Evolutionary conservation across 495 filamentous ascomycete genomes (phyloP).

Genomic region (Lepidopterella palustris): DNA sequence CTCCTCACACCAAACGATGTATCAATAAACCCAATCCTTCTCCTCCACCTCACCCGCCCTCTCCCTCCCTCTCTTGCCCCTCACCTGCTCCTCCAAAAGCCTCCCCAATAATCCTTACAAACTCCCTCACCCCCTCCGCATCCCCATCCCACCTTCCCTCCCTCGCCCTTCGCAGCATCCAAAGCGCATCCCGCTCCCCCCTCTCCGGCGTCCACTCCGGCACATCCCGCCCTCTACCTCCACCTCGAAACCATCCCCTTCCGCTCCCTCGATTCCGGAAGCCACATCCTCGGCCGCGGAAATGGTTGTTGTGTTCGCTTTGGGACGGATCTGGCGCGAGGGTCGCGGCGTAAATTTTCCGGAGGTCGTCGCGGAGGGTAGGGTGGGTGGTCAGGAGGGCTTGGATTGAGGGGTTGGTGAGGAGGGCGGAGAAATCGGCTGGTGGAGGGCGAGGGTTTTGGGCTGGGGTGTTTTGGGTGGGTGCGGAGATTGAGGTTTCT

Average conservation of each 20-base stretch:
- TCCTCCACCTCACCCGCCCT: neutral
- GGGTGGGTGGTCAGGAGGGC: constrained; percentile 30
- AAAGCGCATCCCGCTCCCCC: constrained; percentile 31
- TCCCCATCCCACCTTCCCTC: constrained; percentile 13
- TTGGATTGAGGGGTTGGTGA: constrained; percentile 26
- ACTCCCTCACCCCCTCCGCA: constrained; percentile 29
- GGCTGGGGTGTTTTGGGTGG: neutral
- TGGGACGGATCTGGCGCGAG: constrained; percentile 28
- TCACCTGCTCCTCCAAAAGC: constrained; percentile 1
- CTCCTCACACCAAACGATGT: neutral
- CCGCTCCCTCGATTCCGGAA: constrained; percentile 49
- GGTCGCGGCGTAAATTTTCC: constrained; percentile 29
- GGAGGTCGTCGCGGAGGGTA: constrained; percentile 25
- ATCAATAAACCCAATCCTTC: neutral
- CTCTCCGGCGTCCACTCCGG: constrained; percentile 33
- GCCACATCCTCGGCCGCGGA: constrained; percentile 53
- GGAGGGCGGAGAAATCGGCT: constrained; percentile 29
- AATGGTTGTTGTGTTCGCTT: constrained; percentile 32
- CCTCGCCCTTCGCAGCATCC: constrained; percentile 21
- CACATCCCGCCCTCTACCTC: constrained; percentile 28
- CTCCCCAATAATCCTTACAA: constrained; percentile 23
- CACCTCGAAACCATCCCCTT: constrained; percentile 41
- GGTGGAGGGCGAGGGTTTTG: constrained; percentile 10
- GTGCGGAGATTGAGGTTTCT: constrained; percentile 14
- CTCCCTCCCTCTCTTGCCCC: neutral